phyloP scores from a whole-genome alignment of 2,329 filamentous ascomycete species.

The Cercospora sp. region DNA sequence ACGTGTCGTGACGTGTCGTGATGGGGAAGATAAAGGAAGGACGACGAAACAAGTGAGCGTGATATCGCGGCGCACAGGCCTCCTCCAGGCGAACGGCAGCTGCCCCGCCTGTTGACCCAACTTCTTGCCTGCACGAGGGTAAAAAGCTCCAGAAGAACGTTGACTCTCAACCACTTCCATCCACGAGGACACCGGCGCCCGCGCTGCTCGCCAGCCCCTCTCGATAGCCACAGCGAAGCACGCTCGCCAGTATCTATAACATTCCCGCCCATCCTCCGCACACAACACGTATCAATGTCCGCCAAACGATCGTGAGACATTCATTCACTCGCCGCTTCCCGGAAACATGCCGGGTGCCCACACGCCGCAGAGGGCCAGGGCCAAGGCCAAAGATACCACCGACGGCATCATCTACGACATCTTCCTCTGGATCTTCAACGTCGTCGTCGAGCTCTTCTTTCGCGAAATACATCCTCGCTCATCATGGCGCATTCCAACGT shows the following conservation, averaged over 20 bases:
- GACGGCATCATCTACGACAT: slow-evolving; percentile 60
- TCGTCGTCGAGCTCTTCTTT: slow-evolving; percentile 95
- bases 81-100: background rate
- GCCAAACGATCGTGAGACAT: background rate
- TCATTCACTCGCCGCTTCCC: background rate
- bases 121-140: background rate
- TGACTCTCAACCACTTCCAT: background rate
- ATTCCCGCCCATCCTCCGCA: background rate
- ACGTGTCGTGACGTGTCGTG: background rate
- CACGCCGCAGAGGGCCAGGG: slow-evolving; percentile 14
- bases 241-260: background rate
- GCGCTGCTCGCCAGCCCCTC: background rate
- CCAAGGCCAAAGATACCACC: slow-evolving; percentile 30
- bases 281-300: background rate
- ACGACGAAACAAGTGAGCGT: background rate
- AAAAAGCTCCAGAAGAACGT: background rate
- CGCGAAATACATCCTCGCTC: slow-evolving; percentile 93
- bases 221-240: background rate
- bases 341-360: slow-evolving; percentile 5
- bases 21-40: background rate
- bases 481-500: slow-evolving; percentile 89
- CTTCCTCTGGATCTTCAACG: slow-evolving; percentile 73
- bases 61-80: background rate
- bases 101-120: background rate
- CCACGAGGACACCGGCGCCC: background rate